phyloP scores from a whole-genome alignment of 2,329 filamentous ascomycete genomes.

The Colletotrichum coccodes region DNA sequence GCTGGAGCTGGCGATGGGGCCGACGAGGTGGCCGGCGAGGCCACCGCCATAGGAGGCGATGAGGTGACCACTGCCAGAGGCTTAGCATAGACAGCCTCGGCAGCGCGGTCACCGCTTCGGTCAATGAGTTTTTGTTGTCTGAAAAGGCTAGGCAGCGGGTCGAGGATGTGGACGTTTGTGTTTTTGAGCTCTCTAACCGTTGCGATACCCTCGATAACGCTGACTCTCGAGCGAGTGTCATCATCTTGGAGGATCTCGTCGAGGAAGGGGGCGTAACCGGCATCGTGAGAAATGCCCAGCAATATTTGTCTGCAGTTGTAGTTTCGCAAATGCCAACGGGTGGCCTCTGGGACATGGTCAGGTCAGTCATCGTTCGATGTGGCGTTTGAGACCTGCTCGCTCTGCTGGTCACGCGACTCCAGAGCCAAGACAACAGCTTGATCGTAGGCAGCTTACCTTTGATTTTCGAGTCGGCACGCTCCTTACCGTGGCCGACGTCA shows the following conservation, averaged over 20 bases:
- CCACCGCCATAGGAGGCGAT: constrained; percentile 38
- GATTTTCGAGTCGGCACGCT: constrained; percentile 69
- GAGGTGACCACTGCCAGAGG: constrained; percentile 32
- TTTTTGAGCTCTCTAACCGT: constrained; percentile 59
- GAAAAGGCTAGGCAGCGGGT: constrained; percentile 60
- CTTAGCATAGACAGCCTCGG: constrained; percentile 20
- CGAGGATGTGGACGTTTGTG: constrained; percentile 57
- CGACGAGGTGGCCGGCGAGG: constrained; percentile 37
- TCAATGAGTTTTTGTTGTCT: constrained; percentile 62
- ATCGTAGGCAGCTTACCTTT: constrained; percentile 56
- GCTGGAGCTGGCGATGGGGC: constrained; percentile 25
- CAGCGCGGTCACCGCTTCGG: constrained; percentile 38
- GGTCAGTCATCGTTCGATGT: background rate
- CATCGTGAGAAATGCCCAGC: constrained; percentile 70
- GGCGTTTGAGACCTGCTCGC: background rate
- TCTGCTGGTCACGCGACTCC: background rate
- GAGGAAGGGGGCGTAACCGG: constrained; percentile 68
- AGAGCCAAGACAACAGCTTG: background rate
- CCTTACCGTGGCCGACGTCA: constrained; percentile 69
- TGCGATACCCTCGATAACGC: constrained; percentile 64
- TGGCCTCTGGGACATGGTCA: constrained; percentile 50
- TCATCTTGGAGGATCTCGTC: constrained; percentile 62
- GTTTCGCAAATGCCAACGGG: constrained; percentile 68
- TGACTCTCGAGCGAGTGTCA: constrained; percentile 54
- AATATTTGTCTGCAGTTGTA: constrained; percentile 70